Conservation (phyloP, 257 asterid genomes). For the Hygrophila difformis region DNA sequence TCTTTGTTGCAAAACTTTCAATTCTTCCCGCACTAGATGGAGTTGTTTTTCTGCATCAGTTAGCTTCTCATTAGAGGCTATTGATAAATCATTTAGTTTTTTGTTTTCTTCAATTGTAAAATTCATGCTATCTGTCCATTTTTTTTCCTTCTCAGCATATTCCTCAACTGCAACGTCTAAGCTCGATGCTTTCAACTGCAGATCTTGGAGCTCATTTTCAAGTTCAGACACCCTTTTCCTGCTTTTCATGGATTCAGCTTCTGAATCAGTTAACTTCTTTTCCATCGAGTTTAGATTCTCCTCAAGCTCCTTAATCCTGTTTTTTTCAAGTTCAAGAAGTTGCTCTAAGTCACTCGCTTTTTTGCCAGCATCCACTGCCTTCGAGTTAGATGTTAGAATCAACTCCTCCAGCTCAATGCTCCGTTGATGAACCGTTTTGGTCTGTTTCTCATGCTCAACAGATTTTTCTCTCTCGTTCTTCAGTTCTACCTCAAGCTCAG, state of each 20-base stretch:
- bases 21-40: too few relatives aligned
- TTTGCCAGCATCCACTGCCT: constrained; percentile 49
- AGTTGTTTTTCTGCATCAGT: too few relatives aligned
- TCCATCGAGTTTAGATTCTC: constrained; percentile 54
- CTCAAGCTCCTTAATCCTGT: constrained; percentile 78
- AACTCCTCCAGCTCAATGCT: constrained; percentile 73
- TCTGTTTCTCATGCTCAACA: constrained; percentile 63
- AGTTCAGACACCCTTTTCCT: constrained; percentile 51
- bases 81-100: constrained; percentile 40
- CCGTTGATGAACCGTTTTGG: constrained; percentile 46
- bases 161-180: constrained; percentile 53
- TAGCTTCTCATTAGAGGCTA: constrained; percentile 48
- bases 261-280: constrained; percentile 38
- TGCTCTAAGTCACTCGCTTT: constrained; percentile 60
- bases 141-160: constrained; percentile 56
- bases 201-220: constrained; percentile 49
- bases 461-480: constrained; percentile 40
- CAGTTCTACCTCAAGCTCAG: constrained; percentile 63
- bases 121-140: constrained; percentile 34
- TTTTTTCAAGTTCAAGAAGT: constrained; percentile 64
- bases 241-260: constrained; percentile 37
- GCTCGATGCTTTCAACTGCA: constrained; percentile 50
- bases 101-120: constrained; percentile 52
- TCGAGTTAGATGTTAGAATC: constrained; percentile 55
- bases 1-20: too few relatives aligned